Percentiles rank a stretch among this genome's conserved stretches.
phyloP scores from a whole-genome alignment of 441 rosid genomes.

The Jatropha podagrica region DNA sequence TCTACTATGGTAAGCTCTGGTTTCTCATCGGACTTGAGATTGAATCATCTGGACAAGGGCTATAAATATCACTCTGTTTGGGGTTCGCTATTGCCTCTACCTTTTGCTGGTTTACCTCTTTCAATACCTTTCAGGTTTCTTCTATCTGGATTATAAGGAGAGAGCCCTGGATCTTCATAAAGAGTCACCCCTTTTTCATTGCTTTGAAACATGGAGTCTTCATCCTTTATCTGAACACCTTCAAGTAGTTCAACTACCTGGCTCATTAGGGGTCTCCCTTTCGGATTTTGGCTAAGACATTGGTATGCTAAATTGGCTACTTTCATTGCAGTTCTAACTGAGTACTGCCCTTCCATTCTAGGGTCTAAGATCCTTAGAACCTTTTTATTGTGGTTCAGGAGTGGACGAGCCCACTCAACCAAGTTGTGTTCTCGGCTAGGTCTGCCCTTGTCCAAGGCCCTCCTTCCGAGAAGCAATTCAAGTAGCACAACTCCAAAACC shows the following conservation, averaged over 20 bases:
- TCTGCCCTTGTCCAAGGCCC: conserved; percentile 92
- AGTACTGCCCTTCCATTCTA: conserved; percentile 91
- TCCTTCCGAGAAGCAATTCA: conserved; percentile 94
- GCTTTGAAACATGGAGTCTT: conserved; percentile 42
- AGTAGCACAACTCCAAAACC: conserved; percentile 94
- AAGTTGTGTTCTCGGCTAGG: conserved; percentile 93
- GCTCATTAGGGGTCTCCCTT: conserved; percentile 91
- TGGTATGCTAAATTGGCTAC: conserved; percentile 78
- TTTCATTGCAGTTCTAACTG: conserved; percentile 57
- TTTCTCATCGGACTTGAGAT: conserved; percentile 29
- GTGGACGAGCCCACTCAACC: conserved; percentile 97
- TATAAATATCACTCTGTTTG: conserved; percentile 26
- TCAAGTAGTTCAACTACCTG: conserved; percentile 86
- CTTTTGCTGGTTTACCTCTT: conserved; percentile 36
- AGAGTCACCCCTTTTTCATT: conserved; percentile 48
- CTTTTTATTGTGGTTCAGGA: conserved; percentile 85
- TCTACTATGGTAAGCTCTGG: conserved; percentile 32
- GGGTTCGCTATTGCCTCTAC: conserved; percentile 56
- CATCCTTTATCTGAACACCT: conserved; percentile 48
- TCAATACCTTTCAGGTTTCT: conserved; percentile 22
- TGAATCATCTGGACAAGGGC: conserved; percentile 14
- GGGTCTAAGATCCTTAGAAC: conserved; percentile 85
- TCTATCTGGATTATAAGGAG: conserved; percentile 19
- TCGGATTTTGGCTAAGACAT: conserved; percentile 98
- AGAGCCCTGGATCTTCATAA: conserved; percentile 52